Evolutionary conservation across 2,329 filamentous ascomycete genomes (phyloP), one percentile per base, ranked within the genome.

Genomic region (Magnaporthales sp.): DNA sequence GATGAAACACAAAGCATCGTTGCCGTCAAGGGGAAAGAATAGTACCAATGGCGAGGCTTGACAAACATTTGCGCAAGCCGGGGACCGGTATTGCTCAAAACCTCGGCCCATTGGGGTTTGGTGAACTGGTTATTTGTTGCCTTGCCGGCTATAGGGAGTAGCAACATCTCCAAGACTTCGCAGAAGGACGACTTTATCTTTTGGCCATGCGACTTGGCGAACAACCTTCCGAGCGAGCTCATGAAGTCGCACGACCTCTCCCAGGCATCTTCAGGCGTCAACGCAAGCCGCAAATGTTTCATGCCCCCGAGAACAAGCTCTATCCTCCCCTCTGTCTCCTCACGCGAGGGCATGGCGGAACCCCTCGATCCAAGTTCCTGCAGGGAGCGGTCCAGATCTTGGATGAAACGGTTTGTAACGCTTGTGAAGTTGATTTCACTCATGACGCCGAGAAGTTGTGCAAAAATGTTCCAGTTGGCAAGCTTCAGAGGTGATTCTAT

Each of bases 401-500:
- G 81, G 62, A 96, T 83, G 74, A 96, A 99, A 63, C 92, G 88
- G 66, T 88, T 86, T 3, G 92, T 89, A 62, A 99, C 93, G 67
- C 89, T 91, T 19, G 87, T 81, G 75, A 99, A 98, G 74, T 96
- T 94, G 70, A 95, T 89, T 61, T 91, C 90, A 77, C 95, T 97
- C 91, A 99, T 97, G 54, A 93, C 90, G n/a, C 96, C 95, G 0
- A 99, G 85, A 3, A 99, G 81, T 73, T 97, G 91, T 24, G 92
- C 90, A 75, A 97, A 97, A 2, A 99, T 88, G 68, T 92, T 91
- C 94, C 94, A 99, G 73, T 99, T 99, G 15, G 95, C 91, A 77
- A 95, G 88, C 70, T 93, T 92, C 27, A 98, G 81, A 0, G 91
- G 89, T 0, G 93, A 97, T 9, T 89, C 82, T 69, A 88, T 81